Percentiles rank a stretch among this genome's conserved stretches.
Evolutionary conservation across 140 eudicot genomes (phyloP).

Genomic region (Senecio squalidus): DNA sequence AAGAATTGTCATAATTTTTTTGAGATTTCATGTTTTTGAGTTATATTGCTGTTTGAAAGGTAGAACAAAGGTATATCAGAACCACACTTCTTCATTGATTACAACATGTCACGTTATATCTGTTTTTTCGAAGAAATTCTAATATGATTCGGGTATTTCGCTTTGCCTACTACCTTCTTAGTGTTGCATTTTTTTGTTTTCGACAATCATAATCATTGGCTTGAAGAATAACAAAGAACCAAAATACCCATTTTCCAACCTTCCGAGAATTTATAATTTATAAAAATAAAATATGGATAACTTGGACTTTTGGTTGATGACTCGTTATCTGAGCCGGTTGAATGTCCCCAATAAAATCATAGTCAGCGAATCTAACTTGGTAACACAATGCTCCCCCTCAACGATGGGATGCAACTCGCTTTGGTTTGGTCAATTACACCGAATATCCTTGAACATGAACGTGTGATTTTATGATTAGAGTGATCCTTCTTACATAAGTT

Average conservation of each 20-base stretch:
- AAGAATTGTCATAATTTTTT: background rate
- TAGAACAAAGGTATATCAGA: background rate
- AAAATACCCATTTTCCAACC: background rate
- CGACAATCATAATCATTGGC: slow-evolving; percentile 23
- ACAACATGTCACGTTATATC: too few species aligned
- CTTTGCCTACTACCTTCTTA: slow-evolving; percentile 19
- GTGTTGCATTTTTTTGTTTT: slow-evolving; percentile 31
- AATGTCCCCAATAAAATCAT: too few species aligned
- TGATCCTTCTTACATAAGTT: too few species aligned
- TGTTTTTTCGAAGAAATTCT: too few species aligned
- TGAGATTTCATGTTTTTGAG: slow-evolving; percentile 15
- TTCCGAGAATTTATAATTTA: too few species aligned
- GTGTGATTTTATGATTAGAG: too few species aligned
- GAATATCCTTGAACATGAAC: too few species aligned
- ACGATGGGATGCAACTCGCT: too few species aligned
- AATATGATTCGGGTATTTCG: background rate
- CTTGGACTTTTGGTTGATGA: slow-evolving; percentile 36
- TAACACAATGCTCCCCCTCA: too few species aligned
- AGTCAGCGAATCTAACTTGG: too few species aligned
- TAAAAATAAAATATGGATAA: slow-evolving; percentile 29
- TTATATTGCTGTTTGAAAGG: slow-evolving; percentile 12
- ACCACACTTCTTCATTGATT: background rate
- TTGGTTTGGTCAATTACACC: too few species aligned
- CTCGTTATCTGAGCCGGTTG: too few species aligned
- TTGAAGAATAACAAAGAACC: slow-evolving; percentile 12